Conservation (phyloP, 2,329 filamentous ascomycete genomes). For the Lecanicillium sp. region DNA sequence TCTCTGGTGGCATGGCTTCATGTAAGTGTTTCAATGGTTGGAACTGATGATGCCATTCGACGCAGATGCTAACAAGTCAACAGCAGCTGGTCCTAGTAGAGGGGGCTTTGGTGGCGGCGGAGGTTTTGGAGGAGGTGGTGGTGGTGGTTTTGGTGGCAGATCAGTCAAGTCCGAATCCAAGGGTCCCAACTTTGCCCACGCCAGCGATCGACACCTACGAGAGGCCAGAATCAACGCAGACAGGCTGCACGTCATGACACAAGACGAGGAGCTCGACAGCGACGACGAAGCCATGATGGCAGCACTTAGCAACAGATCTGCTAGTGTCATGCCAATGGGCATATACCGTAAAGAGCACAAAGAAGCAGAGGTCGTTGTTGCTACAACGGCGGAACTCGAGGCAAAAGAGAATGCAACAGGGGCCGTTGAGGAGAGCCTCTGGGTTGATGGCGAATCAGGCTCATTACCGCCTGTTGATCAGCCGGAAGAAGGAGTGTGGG, state of each 20-base stretch:
- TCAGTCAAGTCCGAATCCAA: constrained; percentile 27
- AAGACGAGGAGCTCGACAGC: constrained; percentile 36
- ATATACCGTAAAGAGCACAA: constrained; percentile 47
- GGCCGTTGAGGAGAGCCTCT: constrained; percentile 36
- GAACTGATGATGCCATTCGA: not conserved
- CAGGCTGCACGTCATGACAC: constrained; percentile 36
- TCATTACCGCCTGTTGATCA: constrained; percentile 18
- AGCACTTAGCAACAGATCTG: constrained; percentile 21
- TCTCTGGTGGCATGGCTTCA: constrained; percentile 20
- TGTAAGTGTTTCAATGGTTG: constrained; percentile 1
- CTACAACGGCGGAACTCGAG: constrained; percentile 49
- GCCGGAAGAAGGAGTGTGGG: constrained; percentile 32
- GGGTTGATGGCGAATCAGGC: constrained; percentile 29
- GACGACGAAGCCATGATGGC: constrained; percentile 34
- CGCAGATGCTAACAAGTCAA: constrained; percentile 1
- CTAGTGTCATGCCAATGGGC: constrained; percentile 42
- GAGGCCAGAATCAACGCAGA: constrained; percentile 49
- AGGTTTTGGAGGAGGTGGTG: constrained; percentile 17
- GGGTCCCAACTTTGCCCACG: constrained; percentile 27
- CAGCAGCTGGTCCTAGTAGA: not conserved
- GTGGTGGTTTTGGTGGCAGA: constrained; percentile 18
- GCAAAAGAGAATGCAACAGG: constrained; percentile 39
- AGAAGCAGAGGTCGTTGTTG: constrained; percentile 43
- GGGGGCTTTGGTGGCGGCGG: constrained; percentile 15
- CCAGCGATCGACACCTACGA: constrained; percentile 19